Percentiles rank a stretch among this genome's conserved stretches.
Evolutionary conservation across 495 filamentous ascomycete genomes (phyloP).

Genomic region (Barbatosphaeria neglecta): DNA sequence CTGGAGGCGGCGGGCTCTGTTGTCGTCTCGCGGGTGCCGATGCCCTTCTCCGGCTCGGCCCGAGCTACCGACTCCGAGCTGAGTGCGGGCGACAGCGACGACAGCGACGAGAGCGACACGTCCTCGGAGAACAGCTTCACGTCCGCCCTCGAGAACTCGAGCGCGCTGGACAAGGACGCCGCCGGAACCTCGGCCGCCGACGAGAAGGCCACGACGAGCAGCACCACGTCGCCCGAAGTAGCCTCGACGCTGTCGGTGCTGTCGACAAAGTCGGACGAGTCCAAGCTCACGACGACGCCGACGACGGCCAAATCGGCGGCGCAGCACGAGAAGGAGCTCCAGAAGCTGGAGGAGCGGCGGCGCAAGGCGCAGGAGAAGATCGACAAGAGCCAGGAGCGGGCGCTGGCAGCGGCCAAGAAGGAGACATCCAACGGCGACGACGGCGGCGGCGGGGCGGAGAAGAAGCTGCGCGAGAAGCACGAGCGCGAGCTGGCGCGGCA

Average conservation of each 20-base stretch:
- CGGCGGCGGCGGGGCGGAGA: constrained; percentile 29
- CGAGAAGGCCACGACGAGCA: constrained; percentile 12
- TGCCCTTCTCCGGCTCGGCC: constrained; percentile 13
- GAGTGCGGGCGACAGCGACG: constrained; percentile 1
- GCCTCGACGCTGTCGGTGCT: constrained; percentile 16
- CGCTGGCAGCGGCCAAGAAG: constrained; percentile 26
- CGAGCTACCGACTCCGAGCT: constrained; percentile 20
- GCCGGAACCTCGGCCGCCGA: too few relatives aligned
- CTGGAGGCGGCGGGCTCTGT: constrained; percentile 29
- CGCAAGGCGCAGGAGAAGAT: constrained; percentile 61
- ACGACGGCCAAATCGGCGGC: constrained; percentile 17
- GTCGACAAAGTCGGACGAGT: constrained; percentile 11
- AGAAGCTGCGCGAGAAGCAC: constrained; percentile 48
- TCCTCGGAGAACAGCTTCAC: constrained; percentile 34
- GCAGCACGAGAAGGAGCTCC: constrained; percentile 59
- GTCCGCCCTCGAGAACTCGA: constrained; percentile 23
- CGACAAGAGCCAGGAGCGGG: constrained; percentile 34
- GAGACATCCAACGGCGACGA: constrained; percentile 17
- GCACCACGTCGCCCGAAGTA: constrained; percentile 9
- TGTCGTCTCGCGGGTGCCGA: constrained; percentile 23
- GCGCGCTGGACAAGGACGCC: constrained; percentile 6
- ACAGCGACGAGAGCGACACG: constrained; percentile 10
- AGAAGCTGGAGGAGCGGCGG: constrained; percentile 60
- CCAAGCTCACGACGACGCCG: constrained; percentile 13
- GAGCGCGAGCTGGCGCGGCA: constrained; percentile 47